Conservation (phyloP, 169 alveolate species). For the Prorocentrum cordatum region DNA sequence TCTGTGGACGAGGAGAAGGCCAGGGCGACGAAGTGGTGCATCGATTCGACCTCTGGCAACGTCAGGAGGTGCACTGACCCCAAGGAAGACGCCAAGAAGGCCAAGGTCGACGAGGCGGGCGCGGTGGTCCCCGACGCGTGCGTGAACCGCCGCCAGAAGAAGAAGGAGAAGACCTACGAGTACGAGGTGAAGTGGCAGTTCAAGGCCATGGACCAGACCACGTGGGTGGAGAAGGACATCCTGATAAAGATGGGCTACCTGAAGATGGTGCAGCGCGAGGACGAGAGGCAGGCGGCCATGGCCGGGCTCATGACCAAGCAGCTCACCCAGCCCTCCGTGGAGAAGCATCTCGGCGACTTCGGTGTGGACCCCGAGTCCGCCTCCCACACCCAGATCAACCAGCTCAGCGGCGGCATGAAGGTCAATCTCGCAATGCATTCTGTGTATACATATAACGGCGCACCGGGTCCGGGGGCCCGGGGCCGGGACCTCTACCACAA, state of each 20-base stretch:
- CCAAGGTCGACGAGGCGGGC: constrained; percentile 66
- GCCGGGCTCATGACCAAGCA: constrained; percentile 71
- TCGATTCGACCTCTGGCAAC: constrained; percentile 65
- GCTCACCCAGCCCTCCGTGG: constrained; percentile 70
- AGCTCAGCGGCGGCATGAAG: constrained; percentile 51
- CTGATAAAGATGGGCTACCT: constrained; percentile 39
- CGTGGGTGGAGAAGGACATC: constrained; percentile 64
- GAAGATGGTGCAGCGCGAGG: constrained; percentile 69
- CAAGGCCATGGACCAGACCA: constrained; percentile 47
- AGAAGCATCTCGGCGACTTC: constrained; percentile 71
- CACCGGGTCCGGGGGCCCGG: too few species aligned
- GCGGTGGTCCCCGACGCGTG: constrained; percentile 69
- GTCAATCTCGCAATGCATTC: too few species aligned
- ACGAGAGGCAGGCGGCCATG: constrained; percentile 72
- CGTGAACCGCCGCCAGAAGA: constrained; percentile 71
- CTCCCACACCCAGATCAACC: constrained; percentile 65
- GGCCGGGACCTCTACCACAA: too few species aligned
- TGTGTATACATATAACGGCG: too few species aligned
- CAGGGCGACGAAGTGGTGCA: constrained; percentile 62
- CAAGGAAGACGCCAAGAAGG: constrained; percentile 47
- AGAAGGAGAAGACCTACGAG: constrained; percentile 70
- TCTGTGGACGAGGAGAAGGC: constrained; percentile 69
- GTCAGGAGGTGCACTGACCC: constrained; percentile 65
- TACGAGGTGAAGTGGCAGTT: constrained; percentile 70
- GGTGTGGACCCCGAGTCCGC: constrained; percentile 72